Percentiles rank a stretch among this genome's conserved stretches.
Evolutionary conservation across 2,329 filamentous ascomycete genomes (phyloP).

Genomic region (Xylariaceae sp.): DNA sequence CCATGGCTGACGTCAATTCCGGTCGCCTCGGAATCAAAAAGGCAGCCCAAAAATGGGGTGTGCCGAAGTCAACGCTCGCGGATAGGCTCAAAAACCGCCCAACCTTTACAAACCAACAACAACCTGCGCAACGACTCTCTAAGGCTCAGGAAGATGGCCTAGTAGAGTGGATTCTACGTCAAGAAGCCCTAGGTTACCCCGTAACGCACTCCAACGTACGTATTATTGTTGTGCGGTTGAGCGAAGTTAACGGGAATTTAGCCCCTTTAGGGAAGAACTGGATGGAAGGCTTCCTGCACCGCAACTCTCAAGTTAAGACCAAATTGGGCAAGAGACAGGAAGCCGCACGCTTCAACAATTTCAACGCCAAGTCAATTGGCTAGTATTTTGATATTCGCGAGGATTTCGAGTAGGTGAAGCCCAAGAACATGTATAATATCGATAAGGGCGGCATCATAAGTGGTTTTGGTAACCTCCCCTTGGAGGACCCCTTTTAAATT

Average conservation of each 20-base stretch:
- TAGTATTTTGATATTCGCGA: background rate
- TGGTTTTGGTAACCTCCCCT: background rate
- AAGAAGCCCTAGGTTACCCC: background rate
- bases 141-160: background rate
- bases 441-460: background rate
- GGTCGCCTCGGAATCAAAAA: background rate
- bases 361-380: background rate
- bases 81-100: background rate
- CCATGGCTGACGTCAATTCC: background rate
- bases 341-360: background rate
- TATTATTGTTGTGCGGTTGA: background rate
- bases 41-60: background rate
- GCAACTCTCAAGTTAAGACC: background rate
- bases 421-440: background rate
- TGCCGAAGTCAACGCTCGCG: background rate
- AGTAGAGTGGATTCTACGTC: background rate
- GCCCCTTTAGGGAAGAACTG: background rate
- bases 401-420: background rate
- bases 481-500: too few relatives aligned
- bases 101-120: background rate
- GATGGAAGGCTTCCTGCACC: background rate
- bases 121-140: background rate
- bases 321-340: background rate
- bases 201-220: background rate
- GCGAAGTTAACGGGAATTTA: background rate